A percentile compares a stretch with the other conserved stretches of the same genome.
Evolutionary conservation across 2,329 filamentous ascomycete species (phyloP).

Genomic region (Colletotrichum shisoi): DNA sequence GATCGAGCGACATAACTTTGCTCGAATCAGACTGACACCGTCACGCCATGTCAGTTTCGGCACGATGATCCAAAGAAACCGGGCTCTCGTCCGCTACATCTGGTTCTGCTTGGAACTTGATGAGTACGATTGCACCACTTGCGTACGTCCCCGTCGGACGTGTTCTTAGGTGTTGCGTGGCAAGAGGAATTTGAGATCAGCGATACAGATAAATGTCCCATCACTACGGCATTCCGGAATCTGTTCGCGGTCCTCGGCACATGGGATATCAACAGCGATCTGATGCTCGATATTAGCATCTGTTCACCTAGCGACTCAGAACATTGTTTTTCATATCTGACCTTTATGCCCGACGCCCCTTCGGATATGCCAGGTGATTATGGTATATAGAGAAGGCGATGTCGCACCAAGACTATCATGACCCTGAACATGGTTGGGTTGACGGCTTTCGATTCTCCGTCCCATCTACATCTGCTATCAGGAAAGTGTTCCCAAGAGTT

Average conservation of each 20-base stretch:
- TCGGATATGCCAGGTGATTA: background rate
- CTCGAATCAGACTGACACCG: constrained; percentile 45
- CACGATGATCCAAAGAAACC: constrained; percentile 45
- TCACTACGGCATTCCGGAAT: constrained; percentile 40
- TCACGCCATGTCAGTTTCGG: constrained; percentile 44
- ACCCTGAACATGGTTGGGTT: constrained; percentile 43
- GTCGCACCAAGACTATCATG: constrained; percentile 12
- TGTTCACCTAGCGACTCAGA: constrained; percentile 46
- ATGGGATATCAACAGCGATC: constrained; percentile 43
- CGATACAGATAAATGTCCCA: constrained; percentile 36
- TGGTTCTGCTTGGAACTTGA: constrained; percentile 47
- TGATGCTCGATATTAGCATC: constrained; percentile 47
- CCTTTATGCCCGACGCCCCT: constrained; percentile 43
- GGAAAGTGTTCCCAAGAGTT: constrained; percentile 41
- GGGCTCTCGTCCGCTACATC: constrained; percentile 43
- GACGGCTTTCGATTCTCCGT: constrained; percentile 37
- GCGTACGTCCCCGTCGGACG: constrained; percentile 24
- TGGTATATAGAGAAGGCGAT: background rate
- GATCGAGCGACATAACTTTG: constrained; percentile 46
- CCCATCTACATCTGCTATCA: constrained; percentile 37
- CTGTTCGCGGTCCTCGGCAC: constrained; percentile 45
- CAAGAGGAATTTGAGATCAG: constrained; percentile 28
- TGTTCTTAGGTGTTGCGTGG: constrained; percentile 1
- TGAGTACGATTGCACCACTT: constrained; percentile 44
- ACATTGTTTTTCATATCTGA: constrained; percentile 47